A percentile compares a stretch with the other conserved stretches of the same genome.
Evolutionary conservation across 805 yeast species (phyloP).

Genomic region (Sungouiella blattae): DNA sequence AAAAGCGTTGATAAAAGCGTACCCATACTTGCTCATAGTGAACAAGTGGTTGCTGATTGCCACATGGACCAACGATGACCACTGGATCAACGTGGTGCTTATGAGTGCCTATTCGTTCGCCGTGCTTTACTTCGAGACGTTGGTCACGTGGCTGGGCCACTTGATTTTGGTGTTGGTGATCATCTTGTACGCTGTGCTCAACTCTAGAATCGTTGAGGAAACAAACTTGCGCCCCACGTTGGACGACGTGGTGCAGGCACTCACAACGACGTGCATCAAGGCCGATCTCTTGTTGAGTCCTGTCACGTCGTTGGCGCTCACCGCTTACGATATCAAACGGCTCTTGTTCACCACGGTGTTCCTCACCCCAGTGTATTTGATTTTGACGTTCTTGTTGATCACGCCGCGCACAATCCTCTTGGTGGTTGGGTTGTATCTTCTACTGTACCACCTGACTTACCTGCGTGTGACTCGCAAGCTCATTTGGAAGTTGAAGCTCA

Average conservation of each 20-base stretch:
- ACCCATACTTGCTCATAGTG: slow-evolving; percentile 76
- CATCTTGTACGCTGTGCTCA: slow-evolving; percentile 57
- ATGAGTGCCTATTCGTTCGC: slow-evolving; percentile 52
- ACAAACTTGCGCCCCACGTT: slow-evolving; percentile 71
- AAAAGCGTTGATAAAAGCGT: slow-evolving; percentile 74
- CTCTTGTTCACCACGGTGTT: slow-evolving; percentile 80
- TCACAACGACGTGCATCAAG: slow-evolving; percentile 71
- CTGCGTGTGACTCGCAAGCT: slow-evolving; percentile 78
- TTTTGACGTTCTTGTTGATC: slow-evolving; percentile 62
- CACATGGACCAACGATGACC: slow-evolving; percentile 90
- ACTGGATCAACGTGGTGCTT: slow-evolving; percentile 67
- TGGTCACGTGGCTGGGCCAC: slow-evolving; percentile 82
- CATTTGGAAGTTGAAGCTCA: slow-evolving; percentile 76
- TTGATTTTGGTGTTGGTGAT: slow-evolving; percentile 60
- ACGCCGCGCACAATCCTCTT: slow-evolving; percentile 68
- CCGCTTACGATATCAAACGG: slow-evolving; percentile 75
- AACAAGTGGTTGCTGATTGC: slow-evolving; percentile 67
- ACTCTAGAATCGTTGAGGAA: slow-evolving; percentile 53
- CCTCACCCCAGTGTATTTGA: slow-evolving; percentile 78
- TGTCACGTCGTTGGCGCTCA: slow-evolving; percentile 67
- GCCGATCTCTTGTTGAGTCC: slow-evolving; percentile 79
- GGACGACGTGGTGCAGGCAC: slow-evolving; percentile 77
- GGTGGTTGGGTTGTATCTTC: slow-evolving; percentile 52
- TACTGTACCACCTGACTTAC: slow-evolving; percentile 86
- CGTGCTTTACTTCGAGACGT: slow-evolving; percentile 74